Conservation (phyloP, 257 asterid genomes). For the Hygrophila difformis region DNA sequence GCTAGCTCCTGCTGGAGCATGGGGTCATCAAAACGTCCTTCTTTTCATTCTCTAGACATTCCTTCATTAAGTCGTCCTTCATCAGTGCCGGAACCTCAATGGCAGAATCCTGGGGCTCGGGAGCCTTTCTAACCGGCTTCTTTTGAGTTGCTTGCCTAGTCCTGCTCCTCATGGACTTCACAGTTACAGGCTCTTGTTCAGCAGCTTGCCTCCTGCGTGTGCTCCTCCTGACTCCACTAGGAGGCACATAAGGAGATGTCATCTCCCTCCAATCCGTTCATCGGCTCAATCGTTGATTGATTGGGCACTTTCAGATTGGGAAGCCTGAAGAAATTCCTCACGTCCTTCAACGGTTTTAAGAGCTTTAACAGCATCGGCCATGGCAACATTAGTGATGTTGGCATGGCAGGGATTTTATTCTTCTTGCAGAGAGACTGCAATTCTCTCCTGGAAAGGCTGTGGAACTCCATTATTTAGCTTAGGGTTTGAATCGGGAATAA, state of each 20-base stretch:
- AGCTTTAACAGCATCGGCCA: constrained; percentile 52
- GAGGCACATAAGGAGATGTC: constrained; percentile 41
- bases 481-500: too few species aligned
- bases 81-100: constrained; percentile 26
- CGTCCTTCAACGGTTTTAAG: constrained; percentile 67
- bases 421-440: constrained; percentile 69
- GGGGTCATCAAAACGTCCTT: constrained; percentile 34
- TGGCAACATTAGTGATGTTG: constrained; percentile 51
- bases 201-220: constrained; percentile 29
- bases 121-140: too few species aligned
- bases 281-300: constrained; percentile 49
- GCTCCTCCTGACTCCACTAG: constrained; percentile 41
- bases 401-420: constrained; percentile 70
- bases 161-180: constrained; percentile 30
- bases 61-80: constrained; percentile 38
- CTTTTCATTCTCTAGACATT: constrained; percentile 34
- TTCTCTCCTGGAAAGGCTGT: constrained; percentile 53
- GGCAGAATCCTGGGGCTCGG: constrained; percentile 18
- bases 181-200: constrained; percentile 25
- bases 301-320: constrained; percentile 33
- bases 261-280: constrained; percentile 34
- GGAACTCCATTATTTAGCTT: constrained; percentile 78
- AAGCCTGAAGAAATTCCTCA: constrained; percentile 39
- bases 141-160: constrained; percentile 35
- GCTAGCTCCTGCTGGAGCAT: constrained; percentile 25